phyloP scores from a whole-genome alignment of 768 basidiomycete genomes.

The Phylloporus scabripes region DNA sequence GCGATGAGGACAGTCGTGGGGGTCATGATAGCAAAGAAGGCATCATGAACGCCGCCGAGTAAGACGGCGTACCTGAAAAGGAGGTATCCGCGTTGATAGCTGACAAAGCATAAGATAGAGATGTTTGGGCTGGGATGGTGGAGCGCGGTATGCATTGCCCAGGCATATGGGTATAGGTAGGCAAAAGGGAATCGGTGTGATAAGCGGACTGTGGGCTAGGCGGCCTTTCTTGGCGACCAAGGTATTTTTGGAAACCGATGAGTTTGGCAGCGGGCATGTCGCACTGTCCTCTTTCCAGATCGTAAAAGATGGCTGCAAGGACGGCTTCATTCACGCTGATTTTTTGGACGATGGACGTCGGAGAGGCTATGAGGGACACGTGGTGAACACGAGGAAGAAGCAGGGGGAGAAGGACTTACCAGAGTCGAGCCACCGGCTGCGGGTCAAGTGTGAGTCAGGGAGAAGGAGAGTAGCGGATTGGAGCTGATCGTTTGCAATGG shows the following conservation, averaged over 20 bases:
- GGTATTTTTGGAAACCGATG: slow-evolving; percentile 44
- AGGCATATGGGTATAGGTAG: slow-evolving; percentile 28
- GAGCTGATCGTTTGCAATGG: slow-evolving; percentile 40
- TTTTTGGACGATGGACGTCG: slow-evolving; percentile 64
- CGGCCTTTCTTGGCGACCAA: slow-evolving; percentile 26
- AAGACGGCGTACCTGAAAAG: slow-evolving; percentile 20
- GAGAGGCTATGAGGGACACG: slow-evolving; percentile 38
- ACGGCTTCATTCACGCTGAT: slow-evolving; percentile 59
- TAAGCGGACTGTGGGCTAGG: slow-evolving; percentile 26
- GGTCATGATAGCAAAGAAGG: slow-evolving; percentile 32
- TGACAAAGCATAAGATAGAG: slow-evolving; percentile 41
- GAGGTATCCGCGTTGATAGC: slow-evolving; percentile 30
- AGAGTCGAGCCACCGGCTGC: slow-evolving; percentile 66
- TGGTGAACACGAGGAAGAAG: slow-evolving; percentile 27
- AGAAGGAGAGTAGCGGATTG: slow-evolving; percentile 51
- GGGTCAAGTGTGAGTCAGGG: slow-evolving; percentile 60
- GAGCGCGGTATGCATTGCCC: slow-evolving; percentile 35
- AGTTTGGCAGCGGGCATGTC: slow-evolving; percentile 59
- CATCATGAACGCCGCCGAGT: slow-evolving; percentile 29
- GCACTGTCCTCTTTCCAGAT: slow-evolving; percentile 54
- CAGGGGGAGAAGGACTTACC: slow-evolving; percentile 40
- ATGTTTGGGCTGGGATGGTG: slow-evolving; percentile 30
- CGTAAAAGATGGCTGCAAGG: slow-evolving; percentile 60
- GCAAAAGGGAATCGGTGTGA: slow-evolving; percentile 27
- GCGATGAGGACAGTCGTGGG: slow-evolving; percentile 21